Percentiles rank a stretch among this genome's conserved stretches.
Evolutionary conservation across 495 filamentous ascomycete species (phyloP).

Genomic region (Penicillium taxi): DNA sequence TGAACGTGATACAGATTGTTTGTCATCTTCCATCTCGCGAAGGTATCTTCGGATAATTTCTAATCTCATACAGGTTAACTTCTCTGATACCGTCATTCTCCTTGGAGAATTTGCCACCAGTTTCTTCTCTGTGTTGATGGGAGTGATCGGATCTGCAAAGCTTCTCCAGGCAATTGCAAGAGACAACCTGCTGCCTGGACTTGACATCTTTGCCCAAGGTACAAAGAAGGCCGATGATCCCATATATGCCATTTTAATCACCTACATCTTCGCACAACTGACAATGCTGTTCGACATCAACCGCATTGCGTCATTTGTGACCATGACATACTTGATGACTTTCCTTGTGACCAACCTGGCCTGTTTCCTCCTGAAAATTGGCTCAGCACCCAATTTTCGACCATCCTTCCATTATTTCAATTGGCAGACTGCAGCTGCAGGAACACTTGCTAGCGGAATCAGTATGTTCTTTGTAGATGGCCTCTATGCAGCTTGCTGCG

Average conservation of each 20-base stretch:
- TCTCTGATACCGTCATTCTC: conserved; percentile 64
- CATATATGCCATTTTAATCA: conserved; percentile 66
- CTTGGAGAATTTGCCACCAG: conserved; percentile 75
- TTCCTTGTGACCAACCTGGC: conserved; percentile 64
- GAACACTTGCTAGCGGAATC: conserved; percentile 62
- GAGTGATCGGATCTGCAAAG: conserved; percentile 81
- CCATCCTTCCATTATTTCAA: conserved; percentile 85
- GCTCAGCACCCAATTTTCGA: conserved; percentile 87
- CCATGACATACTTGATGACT: conserved; percentile 79
- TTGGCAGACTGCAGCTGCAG: conserved; percentile 70
- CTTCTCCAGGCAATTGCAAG: conserved; percentile 76
- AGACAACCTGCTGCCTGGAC: conserved; percentile 70
- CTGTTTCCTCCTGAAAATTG: conserved; percentile 80
- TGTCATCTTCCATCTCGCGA: conserved; percentile 10
- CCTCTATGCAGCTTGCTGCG: conserved; percentile 67
- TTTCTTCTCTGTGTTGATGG: conserved; percentile 83
- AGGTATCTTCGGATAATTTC: background rate
- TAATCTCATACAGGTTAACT: conserved; percentile 46
- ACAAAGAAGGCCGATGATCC: conserved; percentile 70
- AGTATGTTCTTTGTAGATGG: conserved; percentile 91
- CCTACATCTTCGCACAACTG: conserved; percentile 66
- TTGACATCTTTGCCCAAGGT: conserved; percentile 68
- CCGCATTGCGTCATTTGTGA: conserved; percentile 78
- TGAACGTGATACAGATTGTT: conserved; percentile 71
- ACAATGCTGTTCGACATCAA: conserved; percentile 82